A percentile compares a stretch with the other conserved stretches of the same genome.
Evolutionary conservation across 768 basidiomycete genomes (phyloP).

Genomic region (Royoungia palumana): DNA sequence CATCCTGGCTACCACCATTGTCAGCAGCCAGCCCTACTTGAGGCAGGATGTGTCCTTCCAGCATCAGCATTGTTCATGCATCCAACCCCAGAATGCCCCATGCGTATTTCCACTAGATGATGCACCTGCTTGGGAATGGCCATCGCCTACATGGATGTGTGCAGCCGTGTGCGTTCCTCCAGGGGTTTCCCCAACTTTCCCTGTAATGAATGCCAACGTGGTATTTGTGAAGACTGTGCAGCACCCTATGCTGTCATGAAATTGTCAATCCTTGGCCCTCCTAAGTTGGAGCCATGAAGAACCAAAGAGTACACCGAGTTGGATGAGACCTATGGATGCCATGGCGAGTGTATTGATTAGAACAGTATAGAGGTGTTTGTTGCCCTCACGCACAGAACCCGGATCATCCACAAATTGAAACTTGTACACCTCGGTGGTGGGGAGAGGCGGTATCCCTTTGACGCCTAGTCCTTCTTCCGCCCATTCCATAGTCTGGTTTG

Average conservation of each 20-base stretch:
- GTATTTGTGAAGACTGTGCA: slow-evolving; percentile 57
- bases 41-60: slow-evolving; percentile 29
- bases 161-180: slow-evolving; percentile 54
- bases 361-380: slow-evolving; percentile 9
- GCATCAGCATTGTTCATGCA: slow-evolving; percentile 42
- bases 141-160: slow-evolving; percentile 70
- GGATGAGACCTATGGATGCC: slow-evolving; percentile 48
- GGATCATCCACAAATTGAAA: slow-evolving; percentile 17
- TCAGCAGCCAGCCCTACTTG: no score
- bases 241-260: slow-evolving; percentile 24
- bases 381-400: slow-evolving; percentile 3
- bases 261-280: slow-evolving; percentile 33
- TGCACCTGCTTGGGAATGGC: slow-evolving; percentile 48
- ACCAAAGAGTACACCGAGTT: slow-evolving; percentile 75
- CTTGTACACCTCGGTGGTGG: slow-evolving; percentile 56
- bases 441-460: slow-evolving; percentile 45
- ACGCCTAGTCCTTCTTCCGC: slow-evolving; percentile 24
- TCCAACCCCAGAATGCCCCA: no score
- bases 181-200: slow-evolving; percentile 41
- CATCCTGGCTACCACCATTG: neutral
- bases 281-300: slow-evolving; percentile 62
- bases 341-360: slow-evolving; percentile 11
- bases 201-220: slow-evolving; percentile 40
- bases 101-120: no score
- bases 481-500: slow-evolving; percentile 44